phyloP scores from a whole-genome alignment of 176 grass and related monocot species.

The Oryza officinalis region DNA sequence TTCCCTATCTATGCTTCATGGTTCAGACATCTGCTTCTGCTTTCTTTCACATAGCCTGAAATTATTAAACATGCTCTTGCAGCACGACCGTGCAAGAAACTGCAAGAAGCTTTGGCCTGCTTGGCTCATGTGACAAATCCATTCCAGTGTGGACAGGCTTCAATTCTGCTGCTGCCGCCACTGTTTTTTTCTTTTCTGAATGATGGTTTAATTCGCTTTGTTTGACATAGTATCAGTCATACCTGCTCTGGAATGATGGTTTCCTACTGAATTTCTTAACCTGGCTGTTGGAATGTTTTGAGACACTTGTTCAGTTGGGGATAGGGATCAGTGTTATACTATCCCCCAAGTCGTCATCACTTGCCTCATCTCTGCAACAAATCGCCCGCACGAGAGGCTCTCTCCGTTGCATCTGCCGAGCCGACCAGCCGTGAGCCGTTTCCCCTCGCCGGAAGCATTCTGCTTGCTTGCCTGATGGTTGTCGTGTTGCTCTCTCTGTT shows the following conservation, averaged over 20 bases:
- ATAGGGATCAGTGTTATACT: not conserved
- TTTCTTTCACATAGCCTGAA: not conserved
- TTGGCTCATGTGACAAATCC: not conserved
- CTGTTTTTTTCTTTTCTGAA: not conserved
- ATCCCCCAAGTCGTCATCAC: not conserved
- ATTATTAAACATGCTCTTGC: not conserved
- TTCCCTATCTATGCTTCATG: not conserved
- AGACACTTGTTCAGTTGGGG: not conserved
- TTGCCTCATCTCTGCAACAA: constrained; percentile 13
- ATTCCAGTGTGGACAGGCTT: not conserved
- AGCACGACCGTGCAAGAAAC: not conserved
- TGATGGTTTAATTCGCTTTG: not conserved
- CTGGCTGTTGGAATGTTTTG: not conserved
- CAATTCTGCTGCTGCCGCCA: not conserved
- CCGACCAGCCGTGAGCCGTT: not conserved
- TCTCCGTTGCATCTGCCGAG: constrained; percentile 37
- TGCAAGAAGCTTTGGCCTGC: not conserved
- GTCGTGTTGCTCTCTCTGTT: not conserved
- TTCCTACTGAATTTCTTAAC: constrained; percentile 6
- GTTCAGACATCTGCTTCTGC: not conserved
- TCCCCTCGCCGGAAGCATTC: not conserved
- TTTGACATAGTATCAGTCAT: constrained; percentile 13
- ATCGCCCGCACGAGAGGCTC: constrained; percentile 34
- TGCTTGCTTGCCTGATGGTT: too few species aligned
- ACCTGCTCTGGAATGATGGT: constrained; percentile 2